Base-by-base conservation (phyloP, 2,329 filamentous ascomycete genomes). In the Colletotrichum phormii region DNA sequence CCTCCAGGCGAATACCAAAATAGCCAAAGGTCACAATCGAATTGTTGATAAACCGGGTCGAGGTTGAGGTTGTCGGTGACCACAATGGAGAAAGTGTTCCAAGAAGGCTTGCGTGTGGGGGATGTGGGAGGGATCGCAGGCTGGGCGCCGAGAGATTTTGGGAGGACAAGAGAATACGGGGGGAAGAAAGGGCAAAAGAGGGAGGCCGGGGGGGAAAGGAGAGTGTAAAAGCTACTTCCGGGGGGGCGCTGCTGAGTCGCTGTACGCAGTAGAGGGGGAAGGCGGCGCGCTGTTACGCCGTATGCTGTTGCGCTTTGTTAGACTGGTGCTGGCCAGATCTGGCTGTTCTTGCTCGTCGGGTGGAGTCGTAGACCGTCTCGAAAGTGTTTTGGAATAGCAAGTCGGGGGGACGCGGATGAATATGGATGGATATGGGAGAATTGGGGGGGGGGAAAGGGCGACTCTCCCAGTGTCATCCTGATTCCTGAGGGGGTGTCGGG, bases 81-180 rank as follows among this genome's bases (percentile, higher is more conserved):
- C 59, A 54, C 8, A 65, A 46, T 59, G 70, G 51, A 71, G 71
- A 64, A 63, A 67, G 71, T 67, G 67, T 71, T 72, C 65, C 64
- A 70, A 57, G 58, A 72, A 65, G 74, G 70, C 67, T 63, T 71
- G 67, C 51, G 59, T 61, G 73, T 70, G 74, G 64, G 75, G 71
- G 66, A 69, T 75, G 70, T 64, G 65, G 67, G 65, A 75, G 67
- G 51, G 75, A 76, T 77, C 74, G 67, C 70, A 76, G 75, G 68
- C 75, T 76, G 68, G 75, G 75, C 75, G 75, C 75, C 75, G 73
- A 76, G 73, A 74, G 58, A 69, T 72, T 73, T 57, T 74, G 26
- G 64, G 69, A 68, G 69, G 64, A 35, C 31, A 18, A 46, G 55
- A 58, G 26, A 37, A 26, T 51, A 35, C 65, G 59, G 71, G 73